Evolutionary conservation across 768 basidiomycete genomes (phyloP), one percentile per base, ranked within the genome.

Genomic region (Pisolithus sp.): DNA sequence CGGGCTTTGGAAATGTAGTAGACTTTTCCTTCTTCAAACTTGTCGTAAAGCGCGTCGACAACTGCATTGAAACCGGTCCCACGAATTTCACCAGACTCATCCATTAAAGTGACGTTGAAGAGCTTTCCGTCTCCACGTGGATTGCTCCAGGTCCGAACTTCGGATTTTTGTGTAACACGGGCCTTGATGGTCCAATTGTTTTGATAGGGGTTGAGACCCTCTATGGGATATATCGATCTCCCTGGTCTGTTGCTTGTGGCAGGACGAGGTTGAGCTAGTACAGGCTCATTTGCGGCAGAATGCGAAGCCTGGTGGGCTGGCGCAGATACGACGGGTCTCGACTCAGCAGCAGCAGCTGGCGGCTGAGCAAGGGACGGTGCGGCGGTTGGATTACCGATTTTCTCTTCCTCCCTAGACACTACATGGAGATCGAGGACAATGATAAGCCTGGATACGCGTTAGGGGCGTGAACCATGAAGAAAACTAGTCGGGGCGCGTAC

Each of bases 101-200:
- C 96, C 88, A 97, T 92, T 24, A 98, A 68, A 0, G 86, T 94
- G 17, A 92, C 84, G 59, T 77, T 93, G 73, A 99, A 98, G 15
- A 98, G 74, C 64, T 97, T 93, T 36, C 96, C 95, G 60, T 98
- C 96, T 30, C 96, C 96, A 10, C 83, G 77, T 53, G 78, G 73
- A 66, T 95, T 98, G 4, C 88, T 86, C 82, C 86, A 99, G n/a
- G 80, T 79, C 59, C 81, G 86, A 62, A 98, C 82, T 0, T 97
- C 96, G 1, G 82, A 81, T 68, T 95, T 97, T 55, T 88, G 81
- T 12, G 83, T 88, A 46, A 97, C 91, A 39, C 91, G 86, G 26
- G 91, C 95, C 66, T 93, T 93, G 76, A 98, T 95, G 9, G 90
- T 93, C 96, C 96, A 99, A 68, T 91, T 91, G 73, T 95, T 97